Conservation (phyloP, 2,329 filamentous ascomycete genomes). For the Phaeophleospora eucalypticola region DNA sequence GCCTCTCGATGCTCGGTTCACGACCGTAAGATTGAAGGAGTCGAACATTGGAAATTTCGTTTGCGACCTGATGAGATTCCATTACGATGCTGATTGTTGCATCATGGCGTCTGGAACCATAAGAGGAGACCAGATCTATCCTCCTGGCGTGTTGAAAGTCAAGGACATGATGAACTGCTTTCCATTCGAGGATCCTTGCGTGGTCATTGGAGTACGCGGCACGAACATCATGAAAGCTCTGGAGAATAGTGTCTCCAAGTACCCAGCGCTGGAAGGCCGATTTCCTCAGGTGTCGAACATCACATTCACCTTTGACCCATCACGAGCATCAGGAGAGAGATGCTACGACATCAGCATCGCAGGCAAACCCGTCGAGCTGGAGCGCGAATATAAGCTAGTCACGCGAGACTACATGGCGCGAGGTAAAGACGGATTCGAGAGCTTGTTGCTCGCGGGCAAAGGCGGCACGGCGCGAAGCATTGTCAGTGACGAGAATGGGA, state of each 20-base stretch:
- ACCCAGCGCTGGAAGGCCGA: constrained; percentile 76
- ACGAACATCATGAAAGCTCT: constrained; percentile 71
- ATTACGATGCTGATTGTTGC: constrained; percentile 75
- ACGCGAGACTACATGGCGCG: constrained; percentile 86
- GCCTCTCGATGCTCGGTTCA: constrained; percentile 81
- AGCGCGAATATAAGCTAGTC: constrained; percentile 65
- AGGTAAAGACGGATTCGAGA: constrained; percentile 71
- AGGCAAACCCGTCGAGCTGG: constrained; percentile 57
- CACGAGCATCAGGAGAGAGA: constrained; percentile 56
- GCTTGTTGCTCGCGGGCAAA: constrained; percentile 69
- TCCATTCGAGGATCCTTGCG: constrained; percentile 85
- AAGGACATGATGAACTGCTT: constrained; percentile 55
- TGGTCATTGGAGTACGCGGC: constrained; percentile 69
- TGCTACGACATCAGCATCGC: constrained; percentile 61
- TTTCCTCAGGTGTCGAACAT: constrained; percentile 89
- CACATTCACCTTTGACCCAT: constrained; percentile 66
- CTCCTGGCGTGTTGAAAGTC: constrained; percentile 70
- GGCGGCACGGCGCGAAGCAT: constrained; percentile 74
- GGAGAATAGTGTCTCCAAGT: constrained; percentile 76
- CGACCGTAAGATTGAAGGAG: constrained; percentile 70
- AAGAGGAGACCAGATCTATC: constrained; percentile 82
- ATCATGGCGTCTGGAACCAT: constrained; percentile 85
- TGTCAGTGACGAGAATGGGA: constrained; percentile 79
- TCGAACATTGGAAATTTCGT: constrained; percentile 89
- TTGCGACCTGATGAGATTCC: constrained; percentile 82